phyloP scores from a whole-genome alignment of 2,329 filamentous ascomycete species.

The Eutypella sp. region DNA sequence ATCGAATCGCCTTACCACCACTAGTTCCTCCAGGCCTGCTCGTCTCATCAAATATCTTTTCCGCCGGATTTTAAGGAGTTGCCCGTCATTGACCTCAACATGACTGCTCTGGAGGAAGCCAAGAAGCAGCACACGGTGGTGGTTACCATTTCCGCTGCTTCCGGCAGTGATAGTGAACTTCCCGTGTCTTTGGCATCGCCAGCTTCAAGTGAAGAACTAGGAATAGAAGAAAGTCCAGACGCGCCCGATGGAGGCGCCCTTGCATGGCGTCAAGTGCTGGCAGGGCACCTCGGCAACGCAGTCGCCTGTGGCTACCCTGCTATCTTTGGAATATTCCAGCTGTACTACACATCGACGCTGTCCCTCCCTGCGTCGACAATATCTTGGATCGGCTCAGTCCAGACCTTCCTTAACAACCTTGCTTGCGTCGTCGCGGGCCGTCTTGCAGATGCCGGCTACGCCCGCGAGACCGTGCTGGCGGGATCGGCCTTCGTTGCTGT shows the following conservation, averaged over 20 bases:
- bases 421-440: conserved; percentile 27
- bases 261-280: conserved; percentile 47
- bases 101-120: too few relatives aligned
- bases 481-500: conserved; percentile 33
- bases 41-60: background rate
- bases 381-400: conserved; percentile 40
- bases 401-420: conserved; percentile 31
- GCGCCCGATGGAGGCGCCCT: conserved; percentile 40
- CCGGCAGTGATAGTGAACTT: background rate
- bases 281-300: conserved; percentile 39
- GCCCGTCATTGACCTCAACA: too few relatives aligned
- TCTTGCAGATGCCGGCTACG: conserved; percentile 28
- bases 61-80: background rate
- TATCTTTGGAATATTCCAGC: conserved; percentile 45
- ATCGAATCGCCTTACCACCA: background rate
- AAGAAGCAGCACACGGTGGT: too few relatives aligned
- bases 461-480: conserved; percentile 22
- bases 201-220: background rate
- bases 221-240: conserved; percentile 2
- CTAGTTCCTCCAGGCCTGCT: background rate
- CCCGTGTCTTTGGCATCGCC: background rate
- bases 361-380: conserved; percentile 31
- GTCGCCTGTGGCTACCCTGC: conserved; percentile 47
- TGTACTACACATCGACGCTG: conserved; percentile 34
- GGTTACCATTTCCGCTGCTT: too few relatives aligned